phyloP scores from a whole-genome alignment of 2,329 filamentous ascomycete genomes.

The Fusarium veterinarium region DNA sequence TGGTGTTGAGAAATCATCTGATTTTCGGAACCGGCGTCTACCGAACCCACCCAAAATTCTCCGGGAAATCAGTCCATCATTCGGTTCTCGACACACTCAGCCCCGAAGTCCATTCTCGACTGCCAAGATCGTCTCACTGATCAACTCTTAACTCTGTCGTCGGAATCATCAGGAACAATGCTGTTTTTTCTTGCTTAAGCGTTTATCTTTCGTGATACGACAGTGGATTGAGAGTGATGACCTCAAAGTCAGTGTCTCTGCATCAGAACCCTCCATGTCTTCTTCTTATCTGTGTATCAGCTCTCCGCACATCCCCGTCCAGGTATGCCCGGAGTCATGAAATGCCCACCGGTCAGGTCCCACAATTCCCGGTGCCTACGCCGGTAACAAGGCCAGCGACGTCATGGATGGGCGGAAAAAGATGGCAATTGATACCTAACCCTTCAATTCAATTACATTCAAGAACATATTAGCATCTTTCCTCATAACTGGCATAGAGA shows the following conservation, averaged over 20 bases:
- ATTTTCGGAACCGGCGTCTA: conserved; percentile 29
- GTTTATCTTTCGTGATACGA: background rate
- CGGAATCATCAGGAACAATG: background rate
- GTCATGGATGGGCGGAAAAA: too few species aligned
- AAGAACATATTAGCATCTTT: too few species aligned
- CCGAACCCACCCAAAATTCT: conserved; percentile 23
- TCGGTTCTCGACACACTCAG: conserved; percentile 6
- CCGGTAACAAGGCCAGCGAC: background rate
- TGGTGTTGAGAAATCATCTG: conserved; percentile 13
- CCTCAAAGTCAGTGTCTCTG: background rate
- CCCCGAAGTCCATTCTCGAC: background rate
- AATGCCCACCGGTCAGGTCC: background rate
- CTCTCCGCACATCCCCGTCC: background rate
- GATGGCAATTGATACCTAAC: too few species aligned
- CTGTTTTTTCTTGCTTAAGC: background rate
- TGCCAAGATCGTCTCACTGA: background rate
- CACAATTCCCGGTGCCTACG: background rate
- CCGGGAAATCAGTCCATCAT: conserved; percentile 29
- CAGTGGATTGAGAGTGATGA: background rate
- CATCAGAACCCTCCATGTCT: too few species aligned
- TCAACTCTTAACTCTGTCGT: rapidly evolving
- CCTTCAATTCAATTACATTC: too few species aligned
- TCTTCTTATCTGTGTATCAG: background rate
- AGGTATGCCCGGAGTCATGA: background rate
- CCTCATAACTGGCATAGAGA: too few species aligned